Evolutionary conservation across 805 yeast species (phyloP), one percentile per base, ranked within the genome.

Genomic region (Blastobotrys attinorum): DNA sequence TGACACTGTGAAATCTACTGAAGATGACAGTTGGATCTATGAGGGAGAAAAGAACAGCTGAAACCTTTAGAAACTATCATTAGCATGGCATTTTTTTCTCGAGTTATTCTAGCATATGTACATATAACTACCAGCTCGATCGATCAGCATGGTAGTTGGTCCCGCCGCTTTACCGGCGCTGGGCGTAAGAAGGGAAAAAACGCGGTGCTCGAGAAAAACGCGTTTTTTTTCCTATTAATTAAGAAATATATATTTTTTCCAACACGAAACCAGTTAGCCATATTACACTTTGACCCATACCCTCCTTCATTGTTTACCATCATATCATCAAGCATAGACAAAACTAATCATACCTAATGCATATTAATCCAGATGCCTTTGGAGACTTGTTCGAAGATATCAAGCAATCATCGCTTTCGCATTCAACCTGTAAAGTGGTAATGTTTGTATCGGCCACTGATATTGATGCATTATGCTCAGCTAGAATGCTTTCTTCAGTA

Each of bases 401-500:
- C 48, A 71, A 78, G 53, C 67, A 71, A 44, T 74, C 83, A n/a
- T 81, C 95, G 3, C 64, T 86, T 42, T 81, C 95, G 11, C 97
- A 89, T 61, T 82, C 96, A n/a, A 82, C 96, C 4, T 92, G 97
- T 60, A 83, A 84, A 56, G 65, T 89, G 46, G 87, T 85, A 21
- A 69, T 92, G 7, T 87, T 90, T 59, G 96, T 87, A 18, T 83
- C 97, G 3, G 86, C 96, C 63, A 68, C 90, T 50, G 85, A 83
- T 61, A 81, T 92, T 22, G 99, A 92, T 65, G 87, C 97, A 33
- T 67, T 92, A 13, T 90, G 97, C 66, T 85, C 95, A 0, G 79
- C 95, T 23, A 81, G 79, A 58, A 83, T 88, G 57, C 66, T 92
- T 20, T 71, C 88, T 16, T 62, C 71, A 32, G 66, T 86, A 38